Percentiles rank a stretch among this genome's conserved stretches.
Conservation (phyloP, 306 rosid genomes). For the Cajanus cajan region DNA sequence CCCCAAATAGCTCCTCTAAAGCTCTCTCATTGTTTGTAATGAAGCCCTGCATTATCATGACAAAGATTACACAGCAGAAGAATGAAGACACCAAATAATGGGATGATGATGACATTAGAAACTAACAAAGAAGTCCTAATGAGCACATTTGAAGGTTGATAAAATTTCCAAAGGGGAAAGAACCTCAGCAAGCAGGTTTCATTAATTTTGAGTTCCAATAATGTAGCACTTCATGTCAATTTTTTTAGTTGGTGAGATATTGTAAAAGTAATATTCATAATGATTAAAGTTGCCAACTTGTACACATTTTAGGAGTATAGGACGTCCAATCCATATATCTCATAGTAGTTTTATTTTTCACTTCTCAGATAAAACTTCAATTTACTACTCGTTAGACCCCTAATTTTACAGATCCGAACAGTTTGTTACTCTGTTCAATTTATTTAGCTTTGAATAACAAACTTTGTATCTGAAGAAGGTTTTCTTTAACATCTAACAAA, state of each 20-base stretch:
- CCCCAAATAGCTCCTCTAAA: constrained; percentile 83
- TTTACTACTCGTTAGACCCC: neutral
- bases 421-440: neutral
- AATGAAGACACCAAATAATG: constrained; percentile 22
- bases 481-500: constrained; percentile 17
- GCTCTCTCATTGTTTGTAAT: constrained; percentile 87
- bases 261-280: constrained; percentile 11
- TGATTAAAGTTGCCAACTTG: constrained; percentile 22
- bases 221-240: neutral
- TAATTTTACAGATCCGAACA: neutral
- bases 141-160: constrained; percentile 6
- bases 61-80: constrained; percentile 9
- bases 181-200: constrained; percentile 13
- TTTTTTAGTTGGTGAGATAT: neutral
- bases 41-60: constrained; percentile 62
- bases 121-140: constrained; percentile 9
- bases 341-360: constrained; percentile 7
- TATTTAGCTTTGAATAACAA: constrained; percentile 1
- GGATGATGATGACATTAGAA: constrained; percentile 23
- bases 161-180: neutral
- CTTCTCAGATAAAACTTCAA: neutral
- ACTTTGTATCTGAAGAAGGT: neutral
- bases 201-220: neutral
- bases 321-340: constrained; percentile 3
- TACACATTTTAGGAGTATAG: neutral